Evolutionary conservation across 164 flowering plant species (phyloP), one percentile per base, ranked within the genome.

Genomic region (Vitis rupestris): DNA sequence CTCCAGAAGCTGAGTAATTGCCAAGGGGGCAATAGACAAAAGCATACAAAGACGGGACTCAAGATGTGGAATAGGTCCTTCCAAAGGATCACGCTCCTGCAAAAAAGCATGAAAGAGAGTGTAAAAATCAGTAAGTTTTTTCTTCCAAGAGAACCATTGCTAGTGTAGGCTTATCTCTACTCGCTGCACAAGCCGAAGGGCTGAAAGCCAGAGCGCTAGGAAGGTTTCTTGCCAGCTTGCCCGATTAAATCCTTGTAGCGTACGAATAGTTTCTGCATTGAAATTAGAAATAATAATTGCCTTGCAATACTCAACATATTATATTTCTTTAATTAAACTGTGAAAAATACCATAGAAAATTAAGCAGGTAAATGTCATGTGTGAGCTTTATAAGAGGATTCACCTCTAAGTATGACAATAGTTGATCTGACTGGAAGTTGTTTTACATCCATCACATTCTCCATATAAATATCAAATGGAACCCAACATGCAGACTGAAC

Each of bases 191-290:
- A 94, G 97, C 64, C 96, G 87, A 70, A 94, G 86, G 60, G 91
- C 93, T 58, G 98, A 83, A 66, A 88, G 74, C 96, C 97, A 94
- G 50, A 94, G 84, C 11, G 88, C 91, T 70, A 84, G 86, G 81
- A 94, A 92, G 31, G 98, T 87, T 74, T 94, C 92, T 70, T 92
- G 92, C 98, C 98, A 94, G 77, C 88, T 82, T 54, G 94, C 83
- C 61, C 73, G 82, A 71, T 91, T 90, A 60, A 92, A 56, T 60
- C 89, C 87, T 79, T 84, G 85, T 29, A 91, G 97, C 19, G 92
- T 78, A 58, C 75, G 84, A 61, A 73, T 85, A 55, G 71, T 67
- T 69, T 79, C 94, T 89, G 88, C 83, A 83, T 47, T 56, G 60
- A 15, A 58, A 47, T 44, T 50, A 66, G 44, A 66, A 64, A 31